These are phyloP conservation scores for Zizania palustris DNA, from an alignment of 202 grass and related monocot genomes.

Conservation along the genomic window DNA sequence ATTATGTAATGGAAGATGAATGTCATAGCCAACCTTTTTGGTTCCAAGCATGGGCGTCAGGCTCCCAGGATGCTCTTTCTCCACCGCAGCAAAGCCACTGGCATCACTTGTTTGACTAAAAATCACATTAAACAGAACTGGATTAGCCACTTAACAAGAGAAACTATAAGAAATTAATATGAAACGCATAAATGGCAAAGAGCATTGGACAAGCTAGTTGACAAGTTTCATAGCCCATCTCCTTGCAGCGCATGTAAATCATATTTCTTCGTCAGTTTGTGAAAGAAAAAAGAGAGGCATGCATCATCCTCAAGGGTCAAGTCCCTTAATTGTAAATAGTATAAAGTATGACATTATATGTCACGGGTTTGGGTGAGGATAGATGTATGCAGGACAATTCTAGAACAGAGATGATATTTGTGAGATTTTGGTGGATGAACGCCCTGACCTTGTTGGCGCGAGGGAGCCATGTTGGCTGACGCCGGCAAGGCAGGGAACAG, in stretches of 20 bases:
- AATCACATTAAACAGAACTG: constrained; percentile 28
- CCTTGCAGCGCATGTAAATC: background rate
- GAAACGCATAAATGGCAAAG: background rate
- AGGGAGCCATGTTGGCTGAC: too few species aligned
- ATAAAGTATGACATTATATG: background rate
- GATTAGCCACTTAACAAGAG: constrained; percentile 24
- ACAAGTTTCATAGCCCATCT: background rate
- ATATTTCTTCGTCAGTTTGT: background rate
- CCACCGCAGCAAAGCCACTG: constrained; percentile 77
- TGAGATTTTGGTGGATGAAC: too few species aligned
- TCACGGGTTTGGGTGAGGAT: too few species aligned
- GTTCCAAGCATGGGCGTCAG: constrained; percentile 84
- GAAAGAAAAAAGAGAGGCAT: background rate
- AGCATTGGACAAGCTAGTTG: background rate
- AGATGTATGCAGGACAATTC: too few species aligned
- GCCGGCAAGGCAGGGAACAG: too few species aligned
- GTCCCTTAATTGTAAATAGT: background rate
- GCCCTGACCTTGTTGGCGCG: too few species aligned
- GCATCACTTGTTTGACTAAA: constrained; percentile 69
- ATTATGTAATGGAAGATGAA: constrained; percentile 31
- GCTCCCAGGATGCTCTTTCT: constrained; percentile 79
- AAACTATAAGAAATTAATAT: background rate
- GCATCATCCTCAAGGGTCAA: background rate
- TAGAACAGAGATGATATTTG: too few species aligned
- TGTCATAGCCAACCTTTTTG: constrained; percentile 59